These are phyloP conservation scores for Porphyra umbilicalis DNA, from an alignment of 31 red algal genomes.

Conservation along the genomic window DNA sequence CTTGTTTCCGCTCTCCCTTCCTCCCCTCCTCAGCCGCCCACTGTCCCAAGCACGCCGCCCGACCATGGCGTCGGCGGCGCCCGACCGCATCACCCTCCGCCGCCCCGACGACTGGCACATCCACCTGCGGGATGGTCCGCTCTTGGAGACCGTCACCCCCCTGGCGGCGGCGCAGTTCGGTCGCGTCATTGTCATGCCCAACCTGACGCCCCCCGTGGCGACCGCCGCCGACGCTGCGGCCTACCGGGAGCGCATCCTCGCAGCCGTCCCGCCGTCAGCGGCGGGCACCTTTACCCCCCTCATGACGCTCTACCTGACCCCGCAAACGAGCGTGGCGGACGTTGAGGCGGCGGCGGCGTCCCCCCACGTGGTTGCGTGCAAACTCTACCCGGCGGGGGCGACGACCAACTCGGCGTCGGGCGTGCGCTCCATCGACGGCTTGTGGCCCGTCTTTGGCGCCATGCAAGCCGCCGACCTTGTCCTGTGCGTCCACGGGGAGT, in stretches of 20 bases:
- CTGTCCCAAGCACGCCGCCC: too few relatives aligned
- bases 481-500: conserved; percentile 93
- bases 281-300: conserved; percentile 28
- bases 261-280: conserved; percentile 5
- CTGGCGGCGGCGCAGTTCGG: conserved; percentile 54
- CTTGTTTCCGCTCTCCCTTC: too few relatives aligned
- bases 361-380: conserved; percentile 64
- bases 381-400: conserved; percentile 92
- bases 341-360: conserved; percentile 42
- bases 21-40: too few relatives aligned
- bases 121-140: conserved; percentile 77
- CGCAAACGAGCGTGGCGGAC: conserved; percentile 46
- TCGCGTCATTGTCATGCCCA: conserved; percentile 86
- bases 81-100: conserved; percentile 30
- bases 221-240: conserved; percentile 41
- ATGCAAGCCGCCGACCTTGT: conserved; percentile 73
- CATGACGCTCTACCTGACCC: conserved; percentile 91
- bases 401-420: conserved; percentile 88
- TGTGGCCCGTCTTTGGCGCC: conserved; percentile 31
- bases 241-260: conserved; percentile 60
- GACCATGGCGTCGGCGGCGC: neutral
- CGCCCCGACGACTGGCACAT: conserved; percentile 91
- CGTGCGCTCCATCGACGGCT: conserved; percentile 52
- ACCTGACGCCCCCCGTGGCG: conserved; percentile 70
- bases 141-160: conserved; percentile 68